Conservation (phyloP, 495 filamentous ascomycete genomes). For the Penicillium silybi region DNA sequence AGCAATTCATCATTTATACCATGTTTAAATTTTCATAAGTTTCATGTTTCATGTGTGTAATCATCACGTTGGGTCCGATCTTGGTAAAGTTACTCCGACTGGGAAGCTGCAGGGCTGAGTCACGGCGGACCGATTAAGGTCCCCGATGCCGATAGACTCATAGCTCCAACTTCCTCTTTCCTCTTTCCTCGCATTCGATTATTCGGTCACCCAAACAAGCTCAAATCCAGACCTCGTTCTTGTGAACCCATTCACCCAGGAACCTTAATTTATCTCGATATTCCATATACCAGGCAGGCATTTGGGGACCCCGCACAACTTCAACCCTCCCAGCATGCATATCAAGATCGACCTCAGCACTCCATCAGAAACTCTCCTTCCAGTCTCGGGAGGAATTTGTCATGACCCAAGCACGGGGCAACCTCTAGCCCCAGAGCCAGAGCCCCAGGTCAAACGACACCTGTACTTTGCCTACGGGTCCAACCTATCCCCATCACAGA, state of each 20-base stretch:
- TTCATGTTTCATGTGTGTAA: no score
- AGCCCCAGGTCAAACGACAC: conserved; percentile 8
- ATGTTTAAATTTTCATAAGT: no score
- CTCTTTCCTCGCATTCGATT: neutral
- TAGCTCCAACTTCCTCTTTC: neutral
- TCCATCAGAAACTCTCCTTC: conserved; percentile 6
- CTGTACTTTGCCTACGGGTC: conserved; percentile 74
- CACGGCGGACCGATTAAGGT: neutral
- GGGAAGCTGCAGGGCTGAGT: conserved; percentile 1
- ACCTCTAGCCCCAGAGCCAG: conserved; percentile 1
- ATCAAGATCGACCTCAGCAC: neutral
- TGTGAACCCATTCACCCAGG: no score
- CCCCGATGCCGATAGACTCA: neutral
- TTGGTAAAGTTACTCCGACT: neutral
- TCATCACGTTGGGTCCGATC: neutral
- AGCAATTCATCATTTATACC: neutral
- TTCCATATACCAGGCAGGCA: neutral
- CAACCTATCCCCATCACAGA: conserved; percentile 66
- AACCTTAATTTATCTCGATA: neutral
- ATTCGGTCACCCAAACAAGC: neutral
- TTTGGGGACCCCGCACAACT: neutral
- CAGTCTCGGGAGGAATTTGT: neutral
- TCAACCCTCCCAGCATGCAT: conserved; percentile 7
- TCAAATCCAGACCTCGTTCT: neutral
- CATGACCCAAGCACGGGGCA: conserved; percentile 1